Evolutionary conservation across 2,329 filamentous ascomycete species (phyloP).

Genomic region (Cordyceps fumosorosea): DNA sequence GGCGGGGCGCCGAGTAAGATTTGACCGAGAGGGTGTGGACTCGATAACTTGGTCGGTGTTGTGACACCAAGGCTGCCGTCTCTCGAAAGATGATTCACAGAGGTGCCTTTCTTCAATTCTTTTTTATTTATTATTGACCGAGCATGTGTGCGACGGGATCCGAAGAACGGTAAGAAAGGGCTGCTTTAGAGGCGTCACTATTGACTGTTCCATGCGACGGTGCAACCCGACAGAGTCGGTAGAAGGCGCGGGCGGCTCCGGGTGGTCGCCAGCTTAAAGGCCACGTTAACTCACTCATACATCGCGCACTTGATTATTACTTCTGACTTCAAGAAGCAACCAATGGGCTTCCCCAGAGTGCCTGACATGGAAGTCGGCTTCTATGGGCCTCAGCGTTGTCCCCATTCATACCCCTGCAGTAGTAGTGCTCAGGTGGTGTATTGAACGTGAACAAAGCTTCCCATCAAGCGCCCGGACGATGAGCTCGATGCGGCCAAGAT

Average conservation of each 20-base stretch:
- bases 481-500: neutral
- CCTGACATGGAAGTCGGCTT: neutral
- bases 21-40: slow-evolving; percentile 2
- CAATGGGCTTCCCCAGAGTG: neutral
- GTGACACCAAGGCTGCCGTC: neutral
- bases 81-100: neutral
- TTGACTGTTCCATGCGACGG: neutral
- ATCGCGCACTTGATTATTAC: neutral
- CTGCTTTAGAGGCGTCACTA: neutral
- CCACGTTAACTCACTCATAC: neutral
- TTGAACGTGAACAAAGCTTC: neutral
- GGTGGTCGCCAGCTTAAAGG: neutral
- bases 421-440: neutral
- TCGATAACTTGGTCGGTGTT: neutral
- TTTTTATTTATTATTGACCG: too few species aligned
- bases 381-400: neutral
- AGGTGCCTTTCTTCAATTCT: neutral
- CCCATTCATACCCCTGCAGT: neutral
- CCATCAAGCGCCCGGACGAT: neutral
- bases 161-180: neutral
- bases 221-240: neutral
- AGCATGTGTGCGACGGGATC: neutral
- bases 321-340: neutral
- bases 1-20: slow-evolving; percentile 1
- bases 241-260: neutral